phyloP scores from a whole-genome alignment of 192 early-diverging fungal genomes.

The Thamnidium elegans region DNA sequence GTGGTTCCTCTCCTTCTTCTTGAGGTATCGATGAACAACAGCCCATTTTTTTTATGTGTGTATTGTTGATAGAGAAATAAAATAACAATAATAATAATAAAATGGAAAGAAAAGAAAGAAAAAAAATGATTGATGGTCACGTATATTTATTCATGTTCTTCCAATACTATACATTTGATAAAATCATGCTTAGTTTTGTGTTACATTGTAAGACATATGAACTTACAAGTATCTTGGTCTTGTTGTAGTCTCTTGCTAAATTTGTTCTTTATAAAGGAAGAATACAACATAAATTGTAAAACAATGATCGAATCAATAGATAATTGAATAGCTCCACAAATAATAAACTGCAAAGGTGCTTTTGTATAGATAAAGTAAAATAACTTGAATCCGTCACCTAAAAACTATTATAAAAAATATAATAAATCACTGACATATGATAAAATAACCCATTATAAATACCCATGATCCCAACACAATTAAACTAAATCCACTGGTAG shows the following conservation, averaged over 20 bases:
- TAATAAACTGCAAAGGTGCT: constrained; percentile 51
- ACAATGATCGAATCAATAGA: constrained; percentile 51
- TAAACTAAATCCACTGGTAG: constrained; percentile 49
- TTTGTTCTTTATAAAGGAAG: constrained; percentile 25
- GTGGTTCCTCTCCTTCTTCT: neutral
- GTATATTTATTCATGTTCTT: neutral
- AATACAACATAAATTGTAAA: constrained; percentile 49
- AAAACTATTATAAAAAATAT: constrained; percentile 32
- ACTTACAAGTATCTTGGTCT: neutral
- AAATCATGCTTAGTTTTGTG: too few relatives aligned
- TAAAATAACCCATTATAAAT: constrained; percentile 2
- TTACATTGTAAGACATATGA: neutral
- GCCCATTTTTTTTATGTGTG: constrained; percentile 4
- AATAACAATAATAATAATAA: neutral
- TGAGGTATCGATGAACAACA: constrained; percentile 17
- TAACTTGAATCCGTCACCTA: constrained; percentile 56
- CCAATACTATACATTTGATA: neutral
- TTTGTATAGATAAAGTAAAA: constrained; percentile 52
- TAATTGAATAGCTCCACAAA: constrained; percentile 55
- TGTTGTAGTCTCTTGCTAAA: neutral
- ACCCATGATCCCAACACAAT: constrained; percentile 37
- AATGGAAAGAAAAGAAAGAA: neutral
- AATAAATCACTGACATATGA: neutral
- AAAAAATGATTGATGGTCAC: neutral
- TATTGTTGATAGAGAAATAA: too few relatives aligned